phyloP scores from a whole-genome alignment of 2,329 filamentous ascomycete genomes.

The Elsinoe australis region DNA sequence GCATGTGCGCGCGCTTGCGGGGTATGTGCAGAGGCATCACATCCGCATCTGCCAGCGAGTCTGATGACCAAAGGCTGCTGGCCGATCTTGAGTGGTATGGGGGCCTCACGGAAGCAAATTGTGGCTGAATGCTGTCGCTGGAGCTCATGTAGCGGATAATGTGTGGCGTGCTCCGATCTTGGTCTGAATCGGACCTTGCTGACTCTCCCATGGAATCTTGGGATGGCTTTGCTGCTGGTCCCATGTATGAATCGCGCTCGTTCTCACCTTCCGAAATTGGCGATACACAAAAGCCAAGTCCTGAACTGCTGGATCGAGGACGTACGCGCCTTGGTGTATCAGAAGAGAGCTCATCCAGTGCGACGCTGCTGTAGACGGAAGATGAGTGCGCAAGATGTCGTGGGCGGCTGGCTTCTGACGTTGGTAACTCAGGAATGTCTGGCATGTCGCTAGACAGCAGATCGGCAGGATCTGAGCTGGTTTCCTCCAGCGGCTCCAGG shows the following conservation, averaged over 20 bases:
- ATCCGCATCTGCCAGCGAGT: slow-evolving; percentile 22
- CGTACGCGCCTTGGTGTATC: not conserved
- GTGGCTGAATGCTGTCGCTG: slow-evolving; percentile 17
- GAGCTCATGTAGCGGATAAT: slow-evolving; percentile 20
- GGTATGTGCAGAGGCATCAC: slow-evolving; percentile 30
- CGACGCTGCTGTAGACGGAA: slow-evolving; percentile 10
- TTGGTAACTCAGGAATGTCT: slow-evolving; percentile 14
- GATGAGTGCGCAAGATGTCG: slow-evolving; percentile 15
- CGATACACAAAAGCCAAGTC: slow-evolving; percentile 12
- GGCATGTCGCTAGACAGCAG: slow-evolving; percentile 9
- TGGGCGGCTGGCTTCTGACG: slow-evolving; percentile 8
- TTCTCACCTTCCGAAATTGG: slow-evolving; percentile 13
- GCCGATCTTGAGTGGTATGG: slow-evolving; percentile 18
- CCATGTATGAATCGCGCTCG: not conserved
- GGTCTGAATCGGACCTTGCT: slow-evolving; percentile 17
- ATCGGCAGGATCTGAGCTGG: slow-evolving; percentile 11
- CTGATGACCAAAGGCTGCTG: slow-evolving; percentile 19
- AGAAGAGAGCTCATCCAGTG: slow-evolving; percentile 3
- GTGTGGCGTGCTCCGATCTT: slow-evolving; percentile 16
- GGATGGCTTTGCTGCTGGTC: slow-evolving; percentile 1
- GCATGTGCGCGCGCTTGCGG: slow-evolving; percentile 25
- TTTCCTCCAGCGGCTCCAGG: slow-evolving; percentile 17
- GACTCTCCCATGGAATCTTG: slow-evolving; percentile 15
- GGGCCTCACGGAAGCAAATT: slow-evolving; percentile 19
- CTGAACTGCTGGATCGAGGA: slow-evolving; percentile 12